Evolutionary conservation across 2,329 filamentous ascomycete genomes (phyloP).

Genomic region (Talaromyces amestolkiae): DNA sequence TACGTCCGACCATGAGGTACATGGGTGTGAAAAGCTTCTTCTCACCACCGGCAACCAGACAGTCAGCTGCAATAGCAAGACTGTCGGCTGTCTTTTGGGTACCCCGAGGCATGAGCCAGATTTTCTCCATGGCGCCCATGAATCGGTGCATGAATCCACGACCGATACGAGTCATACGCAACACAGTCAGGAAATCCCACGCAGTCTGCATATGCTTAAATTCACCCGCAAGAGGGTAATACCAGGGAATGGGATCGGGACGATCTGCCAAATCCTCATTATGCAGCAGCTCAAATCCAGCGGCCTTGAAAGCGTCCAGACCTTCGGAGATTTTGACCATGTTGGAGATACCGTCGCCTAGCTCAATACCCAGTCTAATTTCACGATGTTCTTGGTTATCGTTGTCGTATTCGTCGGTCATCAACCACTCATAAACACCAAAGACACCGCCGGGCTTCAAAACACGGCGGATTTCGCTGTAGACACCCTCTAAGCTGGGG

Average conservation of each 20-base stretch:
- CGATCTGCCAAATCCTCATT: conserved; percentile 83
- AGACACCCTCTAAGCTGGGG: conserved; percentile 84
- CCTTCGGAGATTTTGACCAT: conserved; percentile 88
- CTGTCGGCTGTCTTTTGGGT: conserved; percentile 95
- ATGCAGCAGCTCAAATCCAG: conserved; percentile 79
- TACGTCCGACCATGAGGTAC: conserved; percentile 94
- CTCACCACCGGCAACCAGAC: conserved; percentile 78
- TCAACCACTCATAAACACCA: conserved; percentile 98
- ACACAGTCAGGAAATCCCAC: conserved; percentile 76
- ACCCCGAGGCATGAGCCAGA: conserved; percentile 73
- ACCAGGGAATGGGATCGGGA: conserved; percentile 79
- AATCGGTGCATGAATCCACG: conserved; percentile 72
- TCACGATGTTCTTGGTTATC: conserved; percentile 79
- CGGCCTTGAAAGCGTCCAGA: conserved; percentile 75
- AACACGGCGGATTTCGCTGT: conserved; percentile 90
- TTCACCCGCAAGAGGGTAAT: conserved; percentile 85
- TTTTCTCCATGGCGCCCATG: conserved; percentile 70
- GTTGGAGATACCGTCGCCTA: conserved; percentile 94
- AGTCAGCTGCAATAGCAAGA: conserved; percentile 76
- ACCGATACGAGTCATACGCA: conserved; percentile 84
- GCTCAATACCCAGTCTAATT: conserved; percentile 91
- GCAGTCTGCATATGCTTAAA: conserved; percentile 77
- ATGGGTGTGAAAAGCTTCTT: conserved; percentile 97
- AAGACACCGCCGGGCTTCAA: conserved; percentile 95
- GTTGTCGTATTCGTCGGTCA: conserved; percentile 95